Conservation (phyloP, 805 yeast species). For the Lachancea meyersii region DNA sequence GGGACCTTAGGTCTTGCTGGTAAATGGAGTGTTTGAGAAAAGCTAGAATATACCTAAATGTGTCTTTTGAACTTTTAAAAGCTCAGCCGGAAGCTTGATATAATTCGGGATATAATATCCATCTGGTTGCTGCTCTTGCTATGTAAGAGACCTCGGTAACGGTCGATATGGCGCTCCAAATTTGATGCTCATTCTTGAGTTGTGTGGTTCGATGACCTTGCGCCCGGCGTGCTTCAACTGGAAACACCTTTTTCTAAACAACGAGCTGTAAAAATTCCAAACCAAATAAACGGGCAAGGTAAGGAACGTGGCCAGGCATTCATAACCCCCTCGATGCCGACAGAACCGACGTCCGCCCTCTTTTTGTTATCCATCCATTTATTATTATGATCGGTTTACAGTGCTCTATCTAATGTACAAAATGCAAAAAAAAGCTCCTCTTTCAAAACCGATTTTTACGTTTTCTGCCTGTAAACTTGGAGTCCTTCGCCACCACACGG, state of each 20-base stretch:
- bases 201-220: no score
- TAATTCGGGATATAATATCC: not conserved
- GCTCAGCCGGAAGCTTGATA: not conserved
- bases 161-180: no score
- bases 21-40: not conserved
- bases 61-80: not conserved
- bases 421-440: not conserved
- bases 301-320: no score
- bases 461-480: conserved; percentile 85
- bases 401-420: conserved; percentile 3
- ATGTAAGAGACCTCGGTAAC: no score
- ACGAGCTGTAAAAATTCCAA: no score
- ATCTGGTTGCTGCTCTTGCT: not conserved
- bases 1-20: no score
- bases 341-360: not conserved
- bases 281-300: no score
- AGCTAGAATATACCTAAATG: not conserved
- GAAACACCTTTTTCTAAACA: no score
- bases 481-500: conserved; percentile 78
- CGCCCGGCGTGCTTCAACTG: no score
- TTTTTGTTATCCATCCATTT: not conserved
- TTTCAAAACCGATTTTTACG: conserved; percentile 56
- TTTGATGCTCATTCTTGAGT: no score
- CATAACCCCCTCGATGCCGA: no score
- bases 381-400: not conserved